phyloP scores from a whole-genome alignment of 768 basidiomycete species.

The Leccinum uliginosum region DNA sequence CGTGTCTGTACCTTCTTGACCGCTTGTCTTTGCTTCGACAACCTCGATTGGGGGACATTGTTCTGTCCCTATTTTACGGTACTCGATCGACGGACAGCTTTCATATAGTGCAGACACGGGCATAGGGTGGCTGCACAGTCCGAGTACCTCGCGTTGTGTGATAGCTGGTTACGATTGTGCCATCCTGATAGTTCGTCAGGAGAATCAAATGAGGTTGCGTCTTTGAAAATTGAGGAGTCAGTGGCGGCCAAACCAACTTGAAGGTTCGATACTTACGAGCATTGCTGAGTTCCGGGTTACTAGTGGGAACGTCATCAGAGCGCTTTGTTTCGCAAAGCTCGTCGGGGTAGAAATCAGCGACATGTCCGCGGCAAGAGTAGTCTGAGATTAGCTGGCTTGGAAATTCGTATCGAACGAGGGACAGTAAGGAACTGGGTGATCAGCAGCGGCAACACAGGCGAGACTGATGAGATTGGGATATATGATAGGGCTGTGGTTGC shows the following conservation, averaged over 20 bases:
- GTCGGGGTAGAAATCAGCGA: too few relatives aligned
- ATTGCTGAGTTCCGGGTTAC: too few relatives aligned
- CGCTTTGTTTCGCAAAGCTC: too few relatives aligned
- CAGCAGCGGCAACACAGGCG: too few relatives aligned
- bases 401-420: too few relatives aligned
- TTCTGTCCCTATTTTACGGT: neutral
- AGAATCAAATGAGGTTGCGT: neutral
- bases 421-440: too few relatives aligned
- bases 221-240: neutral
- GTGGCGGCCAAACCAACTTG: neutral
- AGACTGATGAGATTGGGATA: neutral
- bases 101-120: neutral
- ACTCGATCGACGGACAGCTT: neutral
- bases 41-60: slow-evolving; percentile 8
- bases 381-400: too few relatives aligned
- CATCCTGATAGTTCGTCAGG: neutral
- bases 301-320: too few relatives aligned
- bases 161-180: neutral
- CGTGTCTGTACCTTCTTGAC: slow-evolving; percentile 17
- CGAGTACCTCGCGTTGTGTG: neutral
- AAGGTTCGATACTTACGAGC: neutral
- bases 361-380: too few relatives aligned
- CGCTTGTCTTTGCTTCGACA: slow-evolving; percentile 8
- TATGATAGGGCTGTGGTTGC: neutral
- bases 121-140: neutral